Evolutionary conservation across 306 rosid genomes (phyloP).

Genomic region (Urtica urens): DNA sequence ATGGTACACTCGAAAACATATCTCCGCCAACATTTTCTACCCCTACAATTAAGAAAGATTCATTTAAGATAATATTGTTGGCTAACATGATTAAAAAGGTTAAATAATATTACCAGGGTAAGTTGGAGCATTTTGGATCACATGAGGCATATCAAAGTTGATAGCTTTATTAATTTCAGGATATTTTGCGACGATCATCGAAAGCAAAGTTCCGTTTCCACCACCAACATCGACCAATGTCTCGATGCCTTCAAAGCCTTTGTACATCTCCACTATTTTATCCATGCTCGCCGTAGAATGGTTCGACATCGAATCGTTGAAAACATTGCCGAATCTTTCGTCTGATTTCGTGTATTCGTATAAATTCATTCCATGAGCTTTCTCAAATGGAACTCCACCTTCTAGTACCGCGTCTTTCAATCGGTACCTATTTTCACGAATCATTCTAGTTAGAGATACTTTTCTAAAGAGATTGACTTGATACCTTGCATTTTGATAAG

Average conservation of each 20-base stretch:
- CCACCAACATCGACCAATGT: slow-evolving; percentile 89
- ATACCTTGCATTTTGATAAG: no score
- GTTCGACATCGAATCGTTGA: slow-evolving; percentile 75
- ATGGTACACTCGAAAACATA: slow-evolving; percentile 78
- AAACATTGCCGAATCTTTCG: slow-evolving; percentile 75
- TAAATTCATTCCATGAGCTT: slow-evolving; percentile 77
- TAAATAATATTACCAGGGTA: slow-evolving; percentile 39
- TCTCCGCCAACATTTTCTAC: slow-evolving; percentile 93
- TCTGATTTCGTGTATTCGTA: slow-evolving; percentile 77
- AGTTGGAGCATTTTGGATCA: slow-evolving; percentile 64
- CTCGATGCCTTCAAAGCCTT: slow-evolving; percentile 68
- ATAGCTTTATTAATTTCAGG: slow-evolving; percentile 66
- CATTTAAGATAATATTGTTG: background rate
- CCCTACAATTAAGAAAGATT: slow-evolving; percentile 26
- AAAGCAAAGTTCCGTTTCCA: slow-evolving; percentile 62
- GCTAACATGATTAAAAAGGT: background rate
- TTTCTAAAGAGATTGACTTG: no score
- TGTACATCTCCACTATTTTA: slow-evolving; percentile 60
- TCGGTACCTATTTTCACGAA: slow-evolving; percentile 38
- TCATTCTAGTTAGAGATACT: no score
- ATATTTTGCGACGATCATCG: slow-evolving; percentile 66
- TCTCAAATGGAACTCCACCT: slow-evolving; percentile 89
- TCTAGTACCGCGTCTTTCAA: slow-evolving; percentile 81
- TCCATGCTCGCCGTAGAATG: slow-evolving; percentile 75
- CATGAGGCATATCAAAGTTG: slow-evolving; percentile 86